Percentiles rank a stretch among this genome's conserved stretches.
phyloP scores from a whole-genome alignment of 106 monocot species.

The Dioscorea dumetorum region DNA sequence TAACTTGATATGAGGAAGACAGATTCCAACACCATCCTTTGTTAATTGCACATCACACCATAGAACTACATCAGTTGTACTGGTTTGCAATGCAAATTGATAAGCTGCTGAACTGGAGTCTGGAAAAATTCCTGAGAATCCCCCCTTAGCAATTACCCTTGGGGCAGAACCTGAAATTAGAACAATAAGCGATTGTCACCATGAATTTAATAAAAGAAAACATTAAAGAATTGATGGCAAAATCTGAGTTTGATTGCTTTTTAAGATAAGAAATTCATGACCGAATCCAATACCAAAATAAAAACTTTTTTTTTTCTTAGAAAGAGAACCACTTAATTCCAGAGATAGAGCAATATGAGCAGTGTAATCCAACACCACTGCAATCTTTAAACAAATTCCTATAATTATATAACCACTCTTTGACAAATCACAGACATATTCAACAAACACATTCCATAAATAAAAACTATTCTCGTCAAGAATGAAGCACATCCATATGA shows the following conservation, averaged over 20 bases:
- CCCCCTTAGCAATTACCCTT: conserved; percentile 40
- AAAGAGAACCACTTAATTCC: not conserved
- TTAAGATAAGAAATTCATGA: not conserved
- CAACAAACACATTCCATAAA: too few relatives aligned
- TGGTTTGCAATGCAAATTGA: not conserved
- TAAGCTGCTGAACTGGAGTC: conserved; percentile 37
- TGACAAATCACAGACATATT: too few relatives aligned
- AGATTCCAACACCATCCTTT: conserved; percentile 42
- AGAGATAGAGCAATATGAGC: not conserved
- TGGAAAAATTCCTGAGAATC: conserved; percentile 60
- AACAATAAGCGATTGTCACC: not conserved
- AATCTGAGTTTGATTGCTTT: not conserved
- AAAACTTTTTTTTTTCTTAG: too few relatives aligned
- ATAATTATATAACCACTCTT: too few relatives aligned
- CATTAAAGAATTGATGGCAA: not conserved
- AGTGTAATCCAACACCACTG: too few relatives aligned
- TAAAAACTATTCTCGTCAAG: too few relatives aligned
- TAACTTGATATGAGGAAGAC: conserved; percentile 32
- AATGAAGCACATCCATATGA: too few relatives aligned
- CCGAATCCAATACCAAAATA: not conserved
- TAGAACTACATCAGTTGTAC: conserved; percentile 8
- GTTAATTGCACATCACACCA: conserved; percentile 59
- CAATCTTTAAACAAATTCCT: too few relatives aligned
- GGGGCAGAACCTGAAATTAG: conserved; percentile 37
- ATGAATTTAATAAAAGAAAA: not conserved